phyloP scores from a whole-genome alignment of 2,329 filamentous ascomycete genomes.

The Penicillium verrucosum region DNA sequence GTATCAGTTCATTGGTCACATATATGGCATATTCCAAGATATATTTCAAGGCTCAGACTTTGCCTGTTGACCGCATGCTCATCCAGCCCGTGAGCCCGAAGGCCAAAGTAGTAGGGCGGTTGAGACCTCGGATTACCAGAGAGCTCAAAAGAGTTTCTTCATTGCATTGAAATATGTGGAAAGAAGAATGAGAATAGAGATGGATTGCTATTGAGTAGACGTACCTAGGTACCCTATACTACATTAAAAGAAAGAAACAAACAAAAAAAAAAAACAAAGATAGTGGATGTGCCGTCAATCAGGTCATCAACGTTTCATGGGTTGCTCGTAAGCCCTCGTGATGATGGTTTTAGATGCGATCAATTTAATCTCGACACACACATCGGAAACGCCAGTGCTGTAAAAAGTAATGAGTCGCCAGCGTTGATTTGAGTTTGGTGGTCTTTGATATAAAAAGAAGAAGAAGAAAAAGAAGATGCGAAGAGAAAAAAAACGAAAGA shows the following conservation, averaged over 20 bases:
- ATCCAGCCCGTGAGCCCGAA: slow-evolving; percentile 33
- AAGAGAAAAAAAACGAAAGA: slow-evolving; percentile 14
- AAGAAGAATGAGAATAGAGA: not conserved
- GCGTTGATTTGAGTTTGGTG: slow-evolving; percentile 73
- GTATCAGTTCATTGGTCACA: too few species aligned
- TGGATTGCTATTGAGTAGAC: slow-evolving; percentile 12
- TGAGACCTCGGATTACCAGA: slow-evolving; percentile 48
- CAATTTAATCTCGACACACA: slow-evolving; percentile 64
- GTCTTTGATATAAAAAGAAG: slow-evolving; percentile 54
- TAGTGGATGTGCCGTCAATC: slow-evolving; percentile 39
- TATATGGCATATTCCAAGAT: not conserved
- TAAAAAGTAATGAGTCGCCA: slow-evolving; percentile 53
- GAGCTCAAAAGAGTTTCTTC: slow-evolving; percentile 40
- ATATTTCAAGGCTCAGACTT: slow-evolving; percentile 38
- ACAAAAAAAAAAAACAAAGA: slow-evolving; percentile 6
- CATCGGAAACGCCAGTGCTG: slow-evolving; percentile 69
- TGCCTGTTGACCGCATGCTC: slow-evolving; percentile 45
- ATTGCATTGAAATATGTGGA: slow-evolving; percentile 18
- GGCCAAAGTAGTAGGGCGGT: slow-evolving; percentile 32
- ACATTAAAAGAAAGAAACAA: not conserved
- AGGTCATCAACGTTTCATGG: slow-evolving; percentile 49
- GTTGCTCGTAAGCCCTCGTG: slow-evolving; percentile 54
- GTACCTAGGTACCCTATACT: slow-evolving; percentile 24
- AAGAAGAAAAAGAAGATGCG: slow-evolving; percentile 26
- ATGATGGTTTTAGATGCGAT: slow-evolving; percentile 79